Evolutionary conservation across 2,329 filamentous ascomycete genomes (phyloP), one percentile per base, ranked within the genome.

Genomic region (Talaromyces sp.): DNA sequence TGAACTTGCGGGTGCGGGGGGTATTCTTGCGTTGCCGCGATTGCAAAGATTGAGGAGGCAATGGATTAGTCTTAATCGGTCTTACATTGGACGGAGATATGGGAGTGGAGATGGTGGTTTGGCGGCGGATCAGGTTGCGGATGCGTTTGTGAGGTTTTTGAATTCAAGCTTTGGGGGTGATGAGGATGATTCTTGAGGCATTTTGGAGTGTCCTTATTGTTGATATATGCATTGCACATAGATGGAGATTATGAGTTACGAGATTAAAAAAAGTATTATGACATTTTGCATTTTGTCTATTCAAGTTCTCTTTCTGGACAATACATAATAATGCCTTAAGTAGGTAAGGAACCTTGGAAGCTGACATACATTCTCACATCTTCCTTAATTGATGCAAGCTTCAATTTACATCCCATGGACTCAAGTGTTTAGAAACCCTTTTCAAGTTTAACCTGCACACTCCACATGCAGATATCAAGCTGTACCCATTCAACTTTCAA

Each of bases 131-230:
- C 68, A 75, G 54, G 65, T 77, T 13, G 68, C 67, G 1, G 73
- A 75, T 65, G 75, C 75, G 6, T 79, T 79, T 70, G 73, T 77
- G 49, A 64, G 71, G 49, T 78, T 77, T 62, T 60, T 79, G 55
- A 77, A 77, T 63, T 69, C 67, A 22, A 74, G 75, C 47, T 75
- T 77, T 61, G 70, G 67, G 35, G 72, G 68, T 16, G 61, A 65
- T 32, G 63, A 62, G 9, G 27, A 45, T 40, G 37, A 30, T 32
- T 43, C 22, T 16, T 45, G 29, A 22, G 30, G 17, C 11, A 11
- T 14, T 10, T 14, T 27, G 2, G 9, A 7, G 45, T 19, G 2
- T 4, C n/a, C 20, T 37, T 17, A 20, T n/a, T n/a, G n/a, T n/a
- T n/a, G n/a, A n/a, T n/a, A n/a, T n/a, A n/a, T n/a, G n/a, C n/a